phyloP scores from a whole-genome alignment of 2,329 filamentous ascomycete species.

The Pseudogymnoascus sp. region DNA sequence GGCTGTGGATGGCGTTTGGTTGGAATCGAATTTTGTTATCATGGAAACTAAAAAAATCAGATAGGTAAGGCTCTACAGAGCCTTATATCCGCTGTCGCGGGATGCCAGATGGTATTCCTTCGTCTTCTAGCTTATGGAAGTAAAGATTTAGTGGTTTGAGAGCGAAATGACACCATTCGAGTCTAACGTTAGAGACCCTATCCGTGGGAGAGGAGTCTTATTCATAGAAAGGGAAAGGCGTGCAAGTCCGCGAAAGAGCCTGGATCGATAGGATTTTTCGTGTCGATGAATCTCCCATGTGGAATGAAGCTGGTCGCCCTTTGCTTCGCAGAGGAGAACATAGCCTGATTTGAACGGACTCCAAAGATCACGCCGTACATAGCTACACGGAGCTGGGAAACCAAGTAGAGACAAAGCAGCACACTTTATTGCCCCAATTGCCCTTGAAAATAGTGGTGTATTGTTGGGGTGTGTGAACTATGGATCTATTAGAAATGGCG shows the following conservation, averaged over 20 bases:
- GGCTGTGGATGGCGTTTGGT: constrained; percentile 22
- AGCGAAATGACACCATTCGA: constrained; percentile 20
- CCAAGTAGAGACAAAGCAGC: background rate
- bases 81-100: constrained; percentile 22
- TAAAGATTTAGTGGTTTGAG: constrained; percentile 21
- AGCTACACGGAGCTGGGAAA: background rate
- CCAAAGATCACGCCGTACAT: background rate
- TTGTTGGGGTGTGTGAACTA: background rate
- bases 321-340: background rate
- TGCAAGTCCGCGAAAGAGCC: background rate
- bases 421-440: background rate
- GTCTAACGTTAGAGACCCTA: constrained; percentile 23
- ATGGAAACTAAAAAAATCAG: constrained; percentile 24
- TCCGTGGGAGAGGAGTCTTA: constrained; percentile 6
- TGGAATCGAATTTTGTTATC: constrained; percentile 25
- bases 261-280: background rate
- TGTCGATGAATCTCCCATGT: background rate
- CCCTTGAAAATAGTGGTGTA: background rate
- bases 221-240: background rate
- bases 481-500: background rate
- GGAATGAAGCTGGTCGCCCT: background rate
- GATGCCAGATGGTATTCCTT: constrained; percentile 24
- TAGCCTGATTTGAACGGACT: background rate
- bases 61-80: constrained; percentile 23
- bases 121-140: constrained; percentile 24